These are phyloP conservation scores for Backusella psychrophila DNA, from an alignment of 192 early-diverging fungal species.

Conservation along the genomic window DNA sequence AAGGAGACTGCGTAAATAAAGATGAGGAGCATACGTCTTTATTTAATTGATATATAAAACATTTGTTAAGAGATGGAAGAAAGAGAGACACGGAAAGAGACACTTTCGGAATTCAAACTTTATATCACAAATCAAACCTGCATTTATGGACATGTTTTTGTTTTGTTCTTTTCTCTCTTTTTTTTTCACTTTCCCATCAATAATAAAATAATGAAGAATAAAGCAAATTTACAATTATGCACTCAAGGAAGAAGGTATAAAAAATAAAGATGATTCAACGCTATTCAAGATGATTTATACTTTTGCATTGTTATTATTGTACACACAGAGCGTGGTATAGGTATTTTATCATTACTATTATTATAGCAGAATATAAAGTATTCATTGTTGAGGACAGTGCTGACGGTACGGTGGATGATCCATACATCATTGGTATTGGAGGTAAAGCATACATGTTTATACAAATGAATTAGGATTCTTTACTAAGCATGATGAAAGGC, in stretches of 20 bases:
- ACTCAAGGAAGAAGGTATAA: neutral
- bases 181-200: neutral
- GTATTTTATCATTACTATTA: neutral
- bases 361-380: neutral
- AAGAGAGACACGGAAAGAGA: neutral
- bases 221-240: neutral
- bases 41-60: no score
- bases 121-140: neutral
- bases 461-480: neutral
- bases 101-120: neutral
- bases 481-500: constrained; percentile 24
- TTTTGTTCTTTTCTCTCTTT: neutral
- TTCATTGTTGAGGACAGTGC: constrained; percentile 19
- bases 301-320: neutral
- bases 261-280: neutral
- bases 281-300: neutral
- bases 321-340: neutral
- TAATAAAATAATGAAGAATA: neutral
- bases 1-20: no score
- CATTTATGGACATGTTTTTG: neutral
- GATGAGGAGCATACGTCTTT: no score
- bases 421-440: constrained; percentile 74
- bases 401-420: constrained; percentile 60
- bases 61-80: no score
- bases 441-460: constrained; percentile 35